Conservation (phyloP, 2,329 filamentous ascomycete species). For the Neophaeococcomyces aloes region DNA sequence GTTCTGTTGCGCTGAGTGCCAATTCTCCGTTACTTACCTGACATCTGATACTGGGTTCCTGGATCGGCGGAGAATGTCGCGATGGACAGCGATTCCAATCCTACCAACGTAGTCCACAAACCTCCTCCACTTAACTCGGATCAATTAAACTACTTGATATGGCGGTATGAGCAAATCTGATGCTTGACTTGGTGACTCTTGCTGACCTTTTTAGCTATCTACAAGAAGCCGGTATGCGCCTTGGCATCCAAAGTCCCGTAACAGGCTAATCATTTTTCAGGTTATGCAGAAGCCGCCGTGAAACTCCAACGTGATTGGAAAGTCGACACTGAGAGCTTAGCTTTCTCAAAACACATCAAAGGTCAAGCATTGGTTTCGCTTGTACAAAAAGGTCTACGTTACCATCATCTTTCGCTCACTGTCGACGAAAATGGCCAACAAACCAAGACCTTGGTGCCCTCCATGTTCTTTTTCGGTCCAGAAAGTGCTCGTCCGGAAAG, state of each 20-base stretch:
- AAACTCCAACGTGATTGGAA: conserved; percentile 54
- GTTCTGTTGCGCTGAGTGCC: too few species aligned
- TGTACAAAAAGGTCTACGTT: conserved; percentile 53
- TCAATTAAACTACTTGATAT: conserved; percentile 60
- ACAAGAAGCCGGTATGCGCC: conserved; percentile 43
- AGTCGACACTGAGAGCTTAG: conserved; percentile 49
- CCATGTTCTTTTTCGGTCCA: conserved; percentile 39
- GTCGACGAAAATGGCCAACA: conserved; percentile 20
- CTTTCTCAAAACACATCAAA: conserved; percentile 50
- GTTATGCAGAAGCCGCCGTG: conserved; percentile 49
- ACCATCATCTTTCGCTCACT: conserved; percentile 33
- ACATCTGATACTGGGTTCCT: background rate
- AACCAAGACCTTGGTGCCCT: conserved; percentile 25
- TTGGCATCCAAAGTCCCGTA: conserved; percentile 15
- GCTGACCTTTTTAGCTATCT: conserved; percentile 36
- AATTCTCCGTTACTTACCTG: background rate
- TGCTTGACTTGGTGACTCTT: conserved; percentile 3
- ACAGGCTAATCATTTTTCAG: conserved; percentile 25
- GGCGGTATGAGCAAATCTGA: conserved; percentile 41
- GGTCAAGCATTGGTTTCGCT: conserved; percentile 50
- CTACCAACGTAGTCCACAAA: conserved; percentile 25
- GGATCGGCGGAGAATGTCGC: conserved; percentile 17
- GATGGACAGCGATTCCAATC: conserved; percentile 20
- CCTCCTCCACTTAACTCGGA: conserved; percentile 40
- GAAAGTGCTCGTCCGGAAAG: conserved; percentile 27